Evolutionary conservation across 106 monocot genomes (phyloP).

Genomic region (Triglochin maritima): DNA sequence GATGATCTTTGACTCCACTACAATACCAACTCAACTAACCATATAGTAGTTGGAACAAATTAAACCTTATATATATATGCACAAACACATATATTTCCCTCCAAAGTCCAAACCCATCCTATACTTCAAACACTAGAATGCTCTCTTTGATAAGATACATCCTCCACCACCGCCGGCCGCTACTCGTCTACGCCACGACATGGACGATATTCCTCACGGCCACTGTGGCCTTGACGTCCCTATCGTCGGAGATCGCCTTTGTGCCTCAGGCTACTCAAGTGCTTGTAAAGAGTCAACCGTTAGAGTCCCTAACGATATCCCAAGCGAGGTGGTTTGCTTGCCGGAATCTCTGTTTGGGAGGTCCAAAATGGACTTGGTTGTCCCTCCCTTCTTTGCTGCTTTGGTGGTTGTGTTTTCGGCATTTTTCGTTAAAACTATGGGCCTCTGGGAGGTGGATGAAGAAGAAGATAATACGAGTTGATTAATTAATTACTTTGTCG

Average conservation of each 20-base stretch:
- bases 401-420: constrained; percentile 31
- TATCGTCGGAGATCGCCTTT: constrained; percentile 58
- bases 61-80: background rate
- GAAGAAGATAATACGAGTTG: constrained; percentile 3
- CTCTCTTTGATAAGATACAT: background rate
- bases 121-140: background rate
- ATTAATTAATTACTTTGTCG: background rate
- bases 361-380: constrained; percentile 23
- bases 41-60: background rate
- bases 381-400: constrained; percentile 51
- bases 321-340: constrained; percentile 35
- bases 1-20: background rate
- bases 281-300: constrained; percentile 15
- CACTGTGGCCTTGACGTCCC: constrained; percentile 38
- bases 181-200: constrained; percentile 36
- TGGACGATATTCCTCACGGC: constrained; percentile 47
- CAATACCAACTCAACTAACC: constrained; percentile 4
- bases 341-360: constrained; percentile 20
- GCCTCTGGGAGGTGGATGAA: constrained; percentile 41
- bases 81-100: too few relatives aligned
- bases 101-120: too few relatives aligned
- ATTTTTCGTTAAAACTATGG: constrained; percentile 37
- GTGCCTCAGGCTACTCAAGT: constrained; percentile 28
- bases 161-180: constrained; percentile 11
- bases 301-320: constrained; percentile 33